phyloP scores from a whole-genome alignment of 805 yeast genomes.

The Metschnikowia colocasiae region DNA sequence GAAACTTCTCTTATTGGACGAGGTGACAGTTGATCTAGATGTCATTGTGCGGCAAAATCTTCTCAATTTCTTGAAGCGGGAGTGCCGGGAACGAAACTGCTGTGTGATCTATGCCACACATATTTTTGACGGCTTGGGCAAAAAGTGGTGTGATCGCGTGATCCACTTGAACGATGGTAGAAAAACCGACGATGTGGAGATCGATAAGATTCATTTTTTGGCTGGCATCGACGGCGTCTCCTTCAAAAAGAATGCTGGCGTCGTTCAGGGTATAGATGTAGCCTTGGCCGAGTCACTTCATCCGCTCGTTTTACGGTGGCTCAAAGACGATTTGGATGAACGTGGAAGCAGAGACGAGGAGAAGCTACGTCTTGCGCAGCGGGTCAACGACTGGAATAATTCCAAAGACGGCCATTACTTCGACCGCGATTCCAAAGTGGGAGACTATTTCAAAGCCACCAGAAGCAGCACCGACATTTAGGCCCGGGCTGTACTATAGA shows the following conservation, averaged over 20 bases:
- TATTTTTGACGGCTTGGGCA: constrained; percentile 89
- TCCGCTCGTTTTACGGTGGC: constrained; percentile 72
- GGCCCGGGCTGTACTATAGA: background rate
- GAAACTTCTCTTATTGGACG: constrained; percentile 84
- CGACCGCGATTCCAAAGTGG: constrained; percentile 43
- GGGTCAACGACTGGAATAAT: constrained; percentile 57
- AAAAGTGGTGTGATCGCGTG: constrained; percentile 78
- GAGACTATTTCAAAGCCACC: constrained; percentile 50
- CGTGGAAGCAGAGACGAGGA: constrained; percentile 56
- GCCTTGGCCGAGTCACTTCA: constrained; percentile 53
- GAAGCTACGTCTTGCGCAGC: constrained; percentile 32
- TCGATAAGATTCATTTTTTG: constrained; percentile 27
- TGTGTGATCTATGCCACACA: constrained; percentile 93
- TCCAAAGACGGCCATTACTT: constrained; percentile 35
- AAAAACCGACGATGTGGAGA: constrained; percentile 36
- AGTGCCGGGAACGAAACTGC: constrained; percentile 65
- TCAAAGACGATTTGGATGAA: constrained; percentile 46
- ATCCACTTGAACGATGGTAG: constrained; percentile 73
- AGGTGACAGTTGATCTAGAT: constrained; percentile 94
- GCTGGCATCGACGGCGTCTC: constrained; percentile 30
- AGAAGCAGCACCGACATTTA: constrained; percentile 25
- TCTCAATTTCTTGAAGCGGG: constrained; percentile 65
- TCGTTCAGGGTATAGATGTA: constrained; percentile 30
- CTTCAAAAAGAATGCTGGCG: constrained; percentile 19
- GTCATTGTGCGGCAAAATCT: constrained; percentile 82